Evolutionary conservation across 176 grass and related monocot species (phyloP), one percentile per base, ranked within the genome.

Genomic region (Avena insularis): DNA sequence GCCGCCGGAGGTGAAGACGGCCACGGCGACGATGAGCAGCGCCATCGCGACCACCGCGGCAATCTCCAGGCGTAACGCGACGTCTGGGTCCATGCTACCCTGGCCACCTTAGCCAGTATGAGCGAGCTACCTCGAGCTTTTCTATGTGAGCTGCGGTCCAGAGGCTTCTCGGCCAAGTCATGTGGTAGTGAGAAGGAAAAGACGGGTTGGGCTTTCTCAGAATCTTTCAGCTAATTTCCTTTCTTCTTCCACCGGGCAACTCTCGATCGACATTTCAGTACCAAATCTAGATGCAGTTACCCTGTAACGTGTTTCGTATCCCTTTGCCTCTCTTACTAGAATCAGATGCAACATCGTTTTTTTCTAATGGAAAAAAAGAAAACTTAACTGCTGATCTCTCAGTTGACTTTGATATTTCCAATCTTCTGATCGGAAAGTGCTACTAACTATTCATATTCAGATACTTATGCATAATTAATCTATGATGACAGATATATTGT

Each of bases 21-120:
- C 82, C 8, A 84, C 3, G 55, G 12, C 73, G 16, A 90, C 79
- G 45, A 90, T 87, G 43, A 83, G 3, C 40, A 46, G 2, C 70
- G 75, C 67, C 6, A 84, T 8, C 6, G 4, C 0, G 19, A 80
- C 58, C 66, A 74, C 57, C 9, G 73, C 89, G 38, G 38, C 89
- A 49, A 91, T 23, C 77, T 75, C 16, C 3, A 87, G 38, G 40
- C 35, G 5, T 7, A 59, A 47, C 66, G 4, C 36, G 16, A 14
- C 8, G 11, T 58, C 59, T 23, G 29, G 8, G 59, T 7, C 17
- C 85, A 91, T 91, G 45, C 20, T 15, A 51, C 12, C 36, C 65
- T 47, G 7, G 12, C 12, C 6, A 51, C 12, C 53, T 77, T 47
- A 4, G 12, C 17, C 6, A 31, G 2, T 65, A 15, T 0, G 20